Evolutionary conservation across 176 grass and related monocot species (phyloP).

Genomic region (Stipa capillata): DNA sequence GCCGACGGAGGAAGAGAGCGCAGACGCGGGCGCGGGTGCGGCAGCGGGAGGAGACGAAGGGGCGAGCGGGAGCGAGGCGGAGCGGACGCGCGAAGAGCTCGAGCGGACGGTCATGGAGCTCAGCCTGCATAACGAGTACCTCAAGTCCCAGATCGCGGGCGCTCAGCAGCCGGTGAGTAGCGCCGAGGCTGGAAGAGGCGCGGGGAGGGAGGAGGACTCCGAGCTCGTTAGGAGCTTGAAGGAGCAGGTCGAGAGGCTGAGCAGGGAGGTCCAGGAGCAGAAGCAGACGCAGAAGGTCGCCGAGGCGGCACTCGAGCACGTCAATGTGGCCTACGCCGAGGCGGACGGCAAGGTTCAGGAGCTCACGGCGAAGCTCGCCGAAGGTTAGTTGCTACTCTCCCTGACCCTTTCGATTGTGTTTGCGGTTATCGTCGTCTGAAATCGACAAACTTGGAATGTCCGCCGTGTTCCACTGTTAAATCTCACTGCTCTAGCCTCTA

Average conservation of each 20-base stretch:
- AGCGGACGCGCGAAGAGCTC: slow-evolving; percentile 33
- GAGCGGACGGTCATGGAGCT: slow-evolving; percentile 49
- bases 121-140: slow-evolving; percentile 51
- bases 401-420: background rate
- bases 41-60: background rate
- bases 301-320: slow-evolving; percentile 69
- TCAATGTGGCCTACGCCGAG: slow-evolving; percentile 61
- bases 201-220: background rate
- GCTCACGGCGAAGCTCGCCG: slow-evolving; percentile 60
- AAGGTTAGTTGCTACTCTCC: slow-evolving; percentile 54
- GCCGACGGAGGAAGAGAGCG: background rate
- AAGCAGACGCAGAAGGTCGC: slow-evolving; percentile 71
- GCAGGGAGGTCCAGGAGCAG: slow-evolving; percentile 57
- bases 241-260: slow-evolving; percentile 60
- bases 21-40: background rate
- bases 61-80: background rate
- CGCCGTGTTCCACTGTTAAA: background rate
- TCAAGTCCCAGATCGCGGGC: slow-evolving; percentile 50
- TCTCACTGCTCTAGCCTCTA: background rate
- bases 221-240: slow-evolving; percentile 41
- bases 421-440: background rate
- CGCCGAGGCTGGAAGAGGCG: background rate
- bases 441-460: background rate
- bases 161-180: background rate
- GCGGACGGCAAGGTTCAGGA: slow-evolving; percentile 79